Conservation (phyloP, 495 filamentous ascomycete species). For the Lophium mytilinum region DNA sequence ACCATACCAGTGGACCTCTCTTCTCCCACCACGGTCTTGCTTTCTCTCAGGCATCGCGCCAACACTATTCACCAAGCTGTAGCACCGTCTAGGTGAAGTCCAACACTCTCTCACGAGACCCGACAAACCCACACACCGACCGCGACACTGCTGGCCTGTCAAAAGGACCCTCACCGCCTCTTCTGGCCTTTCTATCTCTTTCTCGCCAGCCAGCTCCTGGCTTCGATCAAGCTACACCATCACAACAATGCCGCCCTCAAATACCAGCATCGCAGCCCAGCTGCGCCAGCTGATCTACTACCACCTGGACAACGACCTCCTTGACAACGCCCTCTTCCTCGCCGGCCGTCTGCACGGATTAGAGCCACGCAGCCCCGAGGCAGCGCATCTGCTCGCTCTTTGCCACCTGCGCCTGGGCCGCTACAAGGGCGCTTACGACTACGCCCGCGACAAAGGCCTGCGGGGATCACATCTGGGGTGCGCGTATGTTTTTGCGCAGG, state of each 20-base stretch:
- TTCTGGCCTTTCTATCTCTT: no score
- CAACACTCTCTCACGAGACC: no score
- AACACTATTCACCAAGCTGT: no score
- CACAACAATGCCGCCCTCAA: slow-evolving; percentile 54
- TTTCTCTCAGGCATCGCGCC: not conserved
- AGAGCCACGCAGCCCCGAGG: slow-evolving; percentile 70
- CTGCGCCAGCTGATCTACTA: slow-evolving; percentile 83
- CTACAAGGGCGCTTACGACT: slow-evolving; percentile 65
- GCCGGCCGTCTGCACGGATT: slow-evolving; percentile 77
- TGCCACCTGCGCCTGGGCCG: slow-evolving; percentile 78
- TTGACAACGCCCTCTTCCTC: slow-evolving; percentile 84
- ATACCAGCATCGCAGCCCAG: slow-evolving; percentile 59
- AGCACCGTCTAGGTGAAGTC: no score
- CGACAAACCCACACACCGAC: no score
- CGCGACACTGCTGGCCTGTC: no score
- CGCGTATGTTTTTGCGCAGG: slow-evolving; percentile 83
- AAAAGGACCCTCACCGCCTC: no score
- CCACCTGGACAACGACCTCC: slow-evolving; percentile 82
- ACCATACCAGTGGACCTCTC: not conserved
- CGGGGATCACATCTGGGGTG: slow-evolving; percentile 74
- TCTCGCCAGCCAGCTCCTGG: no score
- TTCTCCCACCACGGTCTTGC: not conserved
- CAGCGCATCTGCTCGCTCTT: slow-evolving; percentile 71
- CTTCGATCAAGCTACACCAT: no score
- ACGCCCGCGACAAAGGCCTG: slow-evolving; percentile 52